Percentiles rank a stretch among this genome's conserved stretches.
Evolutionary conservation across 2,329 filamentous ascomycete species (phyloP).

Genomic region (Fusarium floridanum): DNA sequence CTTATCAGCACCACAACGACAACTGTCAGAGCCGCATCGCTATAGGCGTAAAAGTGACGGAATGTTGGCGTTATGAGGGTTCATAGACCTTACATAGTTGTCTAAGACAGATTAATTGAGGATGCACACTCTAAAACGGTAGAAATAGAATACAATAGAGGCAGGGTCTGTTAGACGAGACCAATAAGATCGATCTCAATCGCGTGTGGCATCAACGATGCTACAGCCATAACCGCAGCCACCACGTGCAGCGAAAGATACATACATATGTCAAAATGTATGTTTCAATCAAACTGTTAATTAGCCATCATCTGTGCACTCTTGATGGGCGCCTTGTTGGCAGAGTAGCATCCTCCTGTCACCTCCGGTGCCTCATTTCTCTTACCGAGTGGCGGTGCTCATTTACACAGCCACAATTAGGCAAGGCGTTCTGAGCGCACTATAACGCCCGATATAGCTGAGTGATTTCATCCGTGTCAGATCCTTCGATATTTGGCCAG

Average conservation of each 20-base stretch:
- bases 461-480: background rate
- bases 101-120: background rate
- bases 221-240: background rate
- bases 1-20: background rate
- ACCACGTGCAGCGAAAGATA: background rate
- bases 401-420: background rate
- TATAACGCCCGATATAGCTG: background rate
- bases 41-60: background rate
- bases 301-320: background rate
- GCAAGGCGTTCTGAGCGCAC: background rate
- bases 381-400: slow-evolving; percentile 1
- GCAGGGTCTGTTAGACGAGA: background rate
- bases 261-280: background rate
- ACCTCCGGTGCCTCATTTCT: background rate
- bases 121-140: background rate
- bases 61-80: background rate
- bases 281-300: background rate
- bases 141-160: background rate
- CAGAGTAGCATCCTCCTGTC: background rate
- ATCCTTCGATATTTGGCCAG: background rate
- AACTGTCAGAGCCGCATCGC: background rate
- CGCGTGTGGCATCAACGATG: background rate
- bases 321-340: background rate
- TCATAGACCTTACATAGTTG: rapidly evolving
- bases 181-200: background rate